Evolutionary conservation across 805 yeast species (phyloP).

Genomic region (Metschnikowia picachoensis): DNA sequence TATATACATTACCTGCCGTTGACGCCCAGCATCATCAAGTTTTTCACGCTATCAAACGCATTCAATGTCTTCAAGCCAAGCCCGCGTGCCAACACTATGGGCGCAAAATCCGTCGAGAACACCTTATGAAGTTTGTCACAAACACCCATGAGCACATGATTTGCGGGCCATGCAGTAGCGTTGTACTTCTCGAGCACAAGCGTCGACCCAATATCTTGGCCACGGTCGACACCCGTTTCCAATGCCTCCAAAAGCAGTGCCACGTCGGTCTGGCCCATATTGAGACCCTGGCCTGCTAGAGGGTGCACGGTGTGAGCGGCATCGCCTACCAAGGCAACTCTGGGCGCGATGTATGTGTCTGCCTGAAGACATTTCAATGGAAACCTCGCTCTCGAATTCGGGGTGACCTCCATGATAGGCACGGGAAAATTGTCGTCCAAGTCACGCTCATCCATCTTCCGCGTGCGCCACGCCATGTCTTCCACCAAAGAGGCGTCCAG

Average conservation of each 20-base stretch:
- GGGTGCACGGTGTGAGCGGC: slow-evolving; percentile 99
- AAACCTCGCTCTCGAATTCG: slow-evolving; percentile 62
- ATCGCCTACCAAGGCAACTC: slow-evolving; percentile 94
- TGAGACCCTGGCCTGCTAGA: slow-evolving; percentile 94
- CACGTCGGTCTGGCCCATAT: slow-evolving; percentile 96
- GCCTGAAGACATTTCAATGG: slow-evolving; percentile 89
- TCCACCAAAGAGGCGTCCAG: slow-evolving; percentile 48
- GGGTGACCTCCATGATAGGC: slow-evolving; percentile 41
- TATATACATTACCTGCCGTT: slow-evolving; percentile 23
- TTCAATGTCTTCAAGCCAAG: slow-evolving; percentile 73
- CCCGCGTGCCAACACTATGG: slow-evolving; percentile 71
- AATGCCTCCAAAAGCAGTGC: slow-evolving; percentile 63
- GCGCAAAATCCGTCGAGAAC: slow-evolving; percentile 67
- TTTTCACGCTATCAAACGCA: slow-evolving; percentile 60
- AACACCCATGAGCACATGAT: slow-evolving; percentile 78
- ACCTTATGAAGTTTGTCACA: slow-evolving; percentile 91
- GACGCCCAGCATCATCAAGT: slow-evolving; percentile 53
- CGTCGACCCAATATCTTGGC: slow-evolving; percentile 81
- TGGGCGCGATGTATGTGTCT: slow-evolving; percentile 76
- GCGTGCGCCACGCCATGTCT: slow-evolving; percentile 72
- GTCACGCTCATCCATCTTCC: slow-evolving; percentile 36
- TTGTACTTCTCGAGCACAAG: slow-evolving; percentile 84
- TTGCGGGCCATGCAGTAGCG: slow-evolving; percentile 74
- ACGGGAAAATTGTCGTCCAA: slow-evolving; percentile 66
- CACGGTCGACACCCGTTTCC: slow-evolving; percentile 68